These are phyloP conservation scores for Mycena filopes DNA, from an alignment of 768 basidiomycete species.

Conservation along the genomic window DNA sequence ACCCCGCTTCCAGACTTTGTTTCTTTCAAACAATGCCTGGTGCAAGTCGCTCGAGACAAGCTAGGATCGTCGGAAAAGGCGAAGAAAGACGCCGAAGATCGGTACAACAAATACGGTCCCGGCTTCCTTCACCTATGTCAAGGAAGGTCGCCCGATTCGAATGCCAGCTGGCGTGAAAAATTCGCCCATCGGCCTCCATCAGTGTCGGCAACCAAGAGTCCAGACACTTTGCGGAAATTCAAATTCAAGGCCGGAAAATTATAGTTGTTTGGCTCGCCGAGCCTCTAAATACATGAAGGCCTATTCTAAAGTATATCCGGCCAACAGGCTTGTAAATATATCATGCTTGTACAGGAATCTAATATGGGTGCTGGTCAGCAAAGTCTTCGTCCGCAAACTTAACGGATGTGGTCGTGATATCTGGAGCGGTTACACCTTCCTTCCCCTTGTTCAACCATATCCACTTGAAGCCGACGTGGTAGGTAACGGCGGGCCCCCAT, in stretches of 20 bases:
- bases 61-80: constrained; percentile 57
- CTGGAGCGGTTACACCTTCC: constrained; percentile 25
- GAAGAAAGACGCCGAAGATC: constrained; percentile 43
- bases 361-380: constrained; percentile 5
- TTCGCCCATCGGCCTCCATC: constrained; percentile 12
- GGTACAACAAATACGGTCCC: constrained; percentile 48
- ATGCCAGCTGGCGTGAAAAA: constrained; percentile 14
- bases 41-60: constrained; percentile 53
- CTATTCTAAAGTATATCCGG: constrained; percentile 12
- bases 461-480: constrained; percentile 61
- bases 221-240: background rate
- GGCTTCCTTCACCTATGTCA: constrained; percentile 50
- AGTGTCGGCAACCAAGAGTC: constrained; percentile 1
- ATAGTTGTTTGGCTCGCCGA: background rate
- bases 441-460: constrained; percentile 56
- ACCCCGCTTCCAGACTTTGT: constrained; percentile 44
- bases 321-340: background rate
- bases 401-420: constrained; percentile 46
- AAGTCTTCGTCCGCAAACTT: constrained; percentile 53
- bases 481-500: constrained; percentile 57
- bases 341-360: constrained; percentile 5
- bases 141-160: constrained; percentile 5
- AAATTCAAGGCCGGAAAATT: constrained; percentile 3
- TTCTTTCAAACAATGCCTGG: constrained; percentile 51
- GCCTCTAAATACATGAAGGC: background rate